Conservation (phyloP, 306 rosid species). For the Lathyrus sativus region DNA sequence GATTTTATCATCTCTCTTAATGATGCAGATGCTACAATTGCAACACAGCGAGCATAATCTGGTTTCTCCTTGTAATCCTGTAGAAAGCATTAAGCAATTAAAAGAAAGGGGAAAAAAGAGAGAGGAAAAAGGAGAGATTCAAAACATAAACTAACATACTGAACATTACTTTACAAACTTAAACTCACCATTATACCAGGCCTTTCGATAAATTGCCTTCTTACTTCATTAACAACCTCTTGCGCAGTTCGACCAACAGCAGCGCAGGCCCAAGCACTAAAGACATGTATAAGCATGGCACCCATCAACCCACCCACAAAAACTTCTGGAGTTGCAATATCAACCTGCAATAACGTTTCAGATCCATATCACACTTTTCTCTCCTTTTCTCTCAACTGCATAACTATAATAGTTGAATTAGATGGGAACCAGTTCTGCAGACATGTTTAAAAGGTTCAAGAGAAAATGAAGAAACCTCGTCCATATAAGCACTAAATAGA, state of each 20-base stretch:
- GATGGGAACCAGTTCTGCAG: constrained; percentile 22
- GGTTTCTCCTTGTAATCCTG: no score
- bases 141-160: no score
- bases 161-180: no score
- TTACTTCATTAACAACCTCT: constrained; percentile 97
- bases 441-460: constrained; percentile 95
- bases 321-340: constrained; percentile 97
- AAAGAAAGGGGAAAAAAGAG: no score
- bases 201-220: constrained; percentile 97
- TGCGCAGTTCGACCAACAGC: constrained; percentile 99
- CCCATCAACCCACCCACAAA: constrained; percentile 92
- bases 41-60: constrained; percentile 95
- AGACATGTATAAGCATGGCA: constrained; percentile 92
- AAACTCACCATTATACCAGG: no score
- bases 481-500: no score
- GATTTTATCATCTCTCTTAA: constrained; percentile 96
- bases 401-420: constrained; percentile 20
- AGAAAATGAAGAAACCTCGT: no score
- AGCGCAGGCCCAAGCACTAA: constrained; percentile 97
- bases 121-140: no score
- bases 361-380: not conserved
- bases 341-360: constrained; percentile 62
- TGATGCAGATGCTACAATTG: constrained; percentile 95
- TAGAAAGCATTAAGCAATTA: no score
- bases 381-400: constrained; percentile 15